Evolutionary conservation across 2,329 filamentous ascomycete genomes (phyloP).

Genomic region (Xylariaceae sp.): DNA sequence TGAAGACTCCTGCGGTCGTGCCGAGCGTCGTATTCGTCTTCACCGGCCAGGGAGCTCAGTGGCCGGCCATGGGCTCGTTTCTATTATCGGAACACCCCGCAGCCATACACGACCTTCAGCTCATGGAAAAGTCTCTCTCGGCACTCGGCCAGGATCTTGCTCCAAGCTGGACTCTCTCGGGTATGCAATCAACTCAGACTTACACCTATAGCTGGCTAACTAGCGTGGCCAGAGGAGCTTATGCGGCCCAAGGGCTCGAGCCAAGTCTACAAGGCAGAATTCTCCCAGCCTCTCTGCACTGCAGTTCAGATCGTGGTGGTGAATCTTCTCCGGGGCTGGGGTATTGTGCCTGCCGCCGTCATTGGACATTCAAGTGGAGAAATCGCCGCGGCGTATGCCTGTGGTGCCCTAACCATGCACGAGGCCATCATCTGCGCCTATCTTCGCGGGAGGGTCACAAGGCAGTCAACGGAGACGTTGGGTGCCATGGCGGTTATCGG

Average conservation of each 20-base stretch:
- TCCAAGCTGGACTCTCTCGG: background rate
- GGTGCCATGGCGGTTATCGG: conserved; percentile 41
- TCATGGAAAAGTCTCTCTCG: background rate
- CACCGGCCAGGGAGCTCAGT: conserved; percentile 30
- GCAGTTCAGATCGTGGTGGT: conserved; percentile 29
- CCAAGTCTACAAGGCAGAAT: conserved; percentile 24
- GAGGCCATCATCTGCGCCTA: conserved; percentile 46
- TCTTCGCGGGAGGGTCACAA: conserved; percentile 43
- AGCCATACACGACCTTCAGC: conserved; percentile 1
- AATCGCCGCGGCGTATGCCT: conserved; percentile 48
- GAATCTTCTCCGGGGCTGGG: conserved; percentile 13
- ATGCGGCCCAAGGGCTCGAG: conserved; percentile 18
- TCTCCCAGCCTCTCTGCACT: conserved; percentile 36
- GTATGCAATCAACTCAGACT: background rate
- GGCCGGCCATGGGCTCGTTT: conserved; percentile 26
- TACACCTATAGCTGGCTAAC: background rate
- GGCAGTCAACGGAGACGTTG: conserved; percentile 11
- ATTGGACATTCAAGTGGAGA: conserved; percentile 43
- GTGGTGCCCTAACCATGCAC: conserved; percentile 37
- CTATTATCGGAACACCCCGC: conserved; percentile 5
- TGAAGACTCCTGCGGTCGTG: background rate
- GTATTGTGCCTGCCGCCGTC: conserved; percentile 17
- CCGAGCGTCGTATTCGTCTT: conserved; percentile 24
- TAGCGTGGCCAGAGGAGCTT: conserved; percentile 17
- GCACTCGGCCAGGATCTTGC: background rate